Conservation (phyloP, 2,329 filamentous ascomycete species). For the Botryotinia convoluta region DNA sequence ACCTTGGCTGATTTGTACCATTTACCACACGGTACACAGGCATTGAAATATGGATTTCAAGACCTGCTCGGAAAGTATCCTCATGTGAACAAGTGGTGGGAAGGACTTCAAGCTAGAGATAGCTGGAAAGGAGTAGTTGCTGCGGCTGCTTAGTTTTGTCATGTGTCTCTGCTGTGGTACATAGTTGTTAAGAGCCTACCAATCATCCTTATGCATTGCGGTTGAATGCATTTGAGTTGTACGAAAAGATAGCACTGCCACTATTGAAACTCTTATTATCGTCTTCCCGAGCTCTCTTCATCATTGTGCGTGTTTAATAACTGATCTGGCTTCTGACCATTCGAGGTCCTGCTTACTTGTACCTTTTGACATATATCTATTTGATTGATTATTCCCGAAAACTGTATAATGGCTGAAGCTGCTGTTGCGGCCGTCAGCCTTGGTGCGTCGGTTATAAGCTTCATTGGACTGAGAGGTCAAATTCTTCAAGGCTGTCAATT, state of each 20-base stretch:
- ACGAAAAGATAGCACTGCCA: background rate
- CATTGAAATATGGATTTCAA: slow-evolving; percentile 17
- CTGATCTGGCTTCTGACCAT: background rate
- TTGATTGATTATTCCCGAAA: background rate
- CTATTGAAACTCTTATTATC: background rate
- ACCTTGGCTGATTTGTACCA: slow-evolving; percentile 29
- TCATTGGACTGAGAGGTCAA: background rate
- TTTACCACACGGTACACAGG: slow-evolving; percentile 22
- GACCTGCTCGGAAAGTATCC: slow-evolving; percentile 17
- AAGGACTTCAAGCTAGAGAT: slow-evolving; percentile 19
- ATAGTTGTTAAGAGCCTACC: background rate
- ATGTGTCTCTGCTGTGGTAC: background rate
- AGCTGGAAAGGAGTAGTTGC: slow-evolving; percentile 20
- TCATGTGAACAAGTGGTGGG: slow-evolving; percentile 15
- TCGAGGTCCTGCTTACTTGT: background rate
- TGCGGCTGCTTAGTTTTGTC: background rate
- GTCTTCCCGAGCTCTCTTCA: background rate
- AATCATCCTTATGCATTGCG: background rate
- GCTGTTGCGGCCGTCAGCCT: background rate
- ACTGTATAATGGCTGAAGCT: background rate
- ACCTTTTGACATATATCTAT: background rate
- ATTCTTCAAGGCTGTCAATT: background rate
- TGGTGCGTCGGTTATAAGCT: background rate
- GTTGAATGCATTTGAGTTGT: background rate
- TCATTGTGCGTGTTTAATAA: background rate